A percentile compares a stretch with the other conserved stretches of the same genome.
These are phyloP conservation scores for Tetrahymena thermophila DNA, from an alignment of 73 alveolate species.

Conservation along the genomic window DNA sequence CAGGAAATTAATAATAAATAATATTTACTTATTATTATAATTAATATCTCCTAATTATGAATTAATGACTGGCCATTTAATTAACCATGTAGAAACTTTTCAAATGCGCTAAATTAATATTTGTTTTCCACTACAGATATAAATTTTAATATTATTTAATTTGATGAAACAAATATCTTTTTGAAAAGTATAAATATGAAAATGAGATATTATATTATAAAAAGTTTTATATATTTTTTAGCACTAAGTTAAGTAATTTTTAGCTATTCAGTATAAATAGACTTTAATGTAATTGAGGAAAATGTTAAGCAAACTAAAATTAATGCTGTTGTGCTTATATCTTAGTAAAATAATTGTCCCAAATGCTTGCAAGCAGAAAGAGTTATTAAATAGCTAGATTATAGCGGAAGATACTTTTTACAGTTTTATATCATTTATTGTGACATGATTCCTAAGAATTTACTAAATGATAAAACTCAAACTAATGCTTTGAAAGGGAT, in stretches of 20 bases:
- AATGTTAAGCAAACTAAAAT: background rate
- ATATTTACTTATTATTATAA: background rate
- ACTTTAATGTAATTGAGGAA: background rate
- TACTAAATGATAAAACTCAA: background rate
- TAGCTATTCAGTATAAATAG: background rate
- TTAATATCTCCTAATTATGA: background rate
- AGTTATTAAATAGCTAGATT: background rate
- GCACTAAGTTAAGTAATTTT: background rate
- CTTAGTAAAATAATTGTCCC: background rate
- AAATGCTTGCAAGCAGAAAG: background rate
- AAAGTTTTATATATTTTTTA: background rate
- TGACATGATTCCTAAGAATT: background rate
- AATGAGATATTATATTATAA: too few relatives aligned
- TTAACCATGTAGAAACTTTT: background rate
- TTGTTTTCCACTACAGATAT: background rate
- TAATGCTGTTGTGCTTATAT: background rate
- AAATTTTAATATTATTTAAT: too few relatives aligned
- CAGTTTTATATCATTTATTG: background rate
- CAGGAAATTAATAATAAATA: background rate
- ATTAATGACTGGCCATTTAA: background rate
- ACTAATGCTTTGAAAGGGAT: background rate
- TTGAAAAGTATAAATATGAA: background rate
- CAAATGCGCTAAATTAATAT: background rate
- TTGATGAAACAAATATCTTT: background rate
- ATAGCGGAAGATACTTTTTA: background rate